Evolutionary conservation across 495 filamentous ascomycete species (phyloP).

Genomic region (Aspergillus carlsbadensis): DNA sequence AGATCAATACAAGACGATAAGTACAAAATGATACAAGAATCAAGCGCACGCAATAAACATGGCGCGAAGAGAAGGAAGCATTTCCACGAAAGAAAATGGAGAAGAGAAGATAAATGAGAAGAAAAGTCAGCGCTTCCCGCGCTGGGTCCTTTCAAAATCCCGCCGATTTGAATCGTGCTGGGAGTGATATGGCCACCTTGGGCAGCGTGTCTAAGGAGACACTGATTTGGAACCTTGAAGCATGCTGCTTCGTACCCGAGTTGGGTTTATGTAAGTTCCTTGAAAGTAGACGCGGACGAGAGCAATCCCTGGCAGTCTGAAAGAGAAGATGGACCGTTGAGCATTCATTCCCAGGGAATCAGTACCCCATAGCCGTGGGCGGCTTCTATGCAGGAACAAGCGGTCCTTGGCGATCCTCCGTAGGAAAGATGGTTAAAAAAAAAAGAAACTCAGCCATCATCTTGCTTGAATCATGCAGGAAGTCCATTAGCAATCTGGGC

Average conservation of each 20-base stretch:
- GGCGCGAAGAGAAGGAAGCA: constrained; percentile 2
- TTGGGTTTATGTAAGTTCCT: not conserved
- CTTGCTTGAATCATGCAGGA: constrained; percentile 31
- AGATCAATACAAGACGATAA: constrained; percentile 2
- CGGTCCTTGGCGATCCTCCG: not conserved
- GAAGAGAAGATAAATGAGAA: not conserved
- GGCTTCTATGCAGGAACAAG: not conserved
- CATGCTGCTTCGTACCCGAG: constrained; percentile 1
- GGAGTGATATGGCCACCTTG: too few species aligned
- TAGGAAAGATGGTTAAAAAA: constrained; percentile 1
- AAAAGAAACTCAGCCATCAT: constrained; percentile 5
- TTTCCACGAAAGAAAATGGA: not conserved
- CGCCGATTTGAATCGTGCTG: too few species aligned
- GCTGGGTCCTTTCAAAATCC: not conserved
- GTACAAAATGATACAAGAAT: constrained; percentile 12
- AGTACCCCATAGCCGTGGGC: constrained; percentile 10
- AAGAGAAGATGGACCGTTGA: constrained; percentile 8
- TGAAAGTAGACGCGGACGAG: constrained; percentile 3
- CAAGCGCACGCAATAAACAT: not conserved
- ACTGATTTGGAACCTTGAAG: constrained; percentile 1
- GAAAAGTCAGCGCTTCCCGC: not conserved
- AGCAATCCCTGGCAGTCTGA: constrained; percentile 4
- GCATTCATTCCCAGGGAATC: not conserved
- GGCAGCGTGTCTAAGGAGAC: not conserved
- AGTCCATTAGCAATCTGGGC: constrained; percentile 36